These are phyloP conservation scores for Sanguinoderma infundibulare DNA, from an alignment of 1,284 basidiomycete genomes.

Conservation along the genomic window DNA sequence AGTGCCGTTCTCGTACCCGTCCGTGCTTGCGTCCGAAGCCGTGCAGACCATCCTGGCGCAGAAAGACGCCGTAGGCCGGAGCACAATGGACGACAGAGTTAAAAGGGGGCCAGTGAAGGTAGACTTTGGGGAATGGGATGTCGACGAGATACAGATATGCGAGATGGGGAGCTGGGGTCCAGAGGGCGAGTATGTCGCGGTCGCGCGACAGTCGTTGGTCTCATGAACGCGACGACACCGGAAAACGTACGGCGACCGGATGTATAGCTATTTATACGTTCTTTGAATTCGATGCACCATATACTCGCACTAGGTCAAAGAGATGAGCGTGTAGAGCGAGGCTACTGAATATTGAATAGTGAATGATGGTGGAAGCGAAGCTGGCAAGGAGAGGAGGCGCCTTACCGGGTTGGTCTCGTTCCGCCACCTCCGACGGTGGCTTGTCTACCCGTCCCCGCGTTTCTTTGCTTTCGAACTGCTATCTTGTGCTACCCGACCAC, in stretches of 20 bases:
- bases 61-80: background rate
- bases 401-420: background rate
- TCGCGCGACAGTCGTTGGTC: constrained; percentile 18
- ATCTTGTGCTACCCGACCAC: too few species aligned
- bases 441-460: background rate
- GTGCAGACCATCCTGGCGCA: constrained; percentile 24
- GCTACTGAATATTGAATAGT: too few species aligned
- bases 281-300: too few species aligned
- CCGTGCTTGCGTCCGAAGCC: constrained; percentile 43
- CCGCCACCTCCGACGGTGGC: background rate
- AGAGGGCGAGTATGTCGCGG: constrained; percentile 57
- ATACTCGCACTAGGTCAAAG: too few species aligned
- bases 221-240: background rate
- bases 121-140: constrained; percentile 49
- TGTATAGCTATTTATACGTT: too few species aligned
- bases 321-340: too few species aligned
- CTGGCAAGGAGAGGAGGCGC: background rate
- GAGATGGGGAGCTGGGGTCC: constrained; percentile 62
- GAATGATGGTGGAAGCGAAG: background rate
- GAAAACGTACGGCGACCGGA: background rate
- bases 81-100: background rate
- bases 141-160: constrained; percentile 61
- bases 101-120: constrained; percentile 34
- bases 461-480: background rate
- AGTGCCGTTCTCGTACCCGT: constrained; percentile 51